phyloP scores from a whole-genome alignment of 176 grass and related monocot species.

The Aegilops speltoides region DNA sequence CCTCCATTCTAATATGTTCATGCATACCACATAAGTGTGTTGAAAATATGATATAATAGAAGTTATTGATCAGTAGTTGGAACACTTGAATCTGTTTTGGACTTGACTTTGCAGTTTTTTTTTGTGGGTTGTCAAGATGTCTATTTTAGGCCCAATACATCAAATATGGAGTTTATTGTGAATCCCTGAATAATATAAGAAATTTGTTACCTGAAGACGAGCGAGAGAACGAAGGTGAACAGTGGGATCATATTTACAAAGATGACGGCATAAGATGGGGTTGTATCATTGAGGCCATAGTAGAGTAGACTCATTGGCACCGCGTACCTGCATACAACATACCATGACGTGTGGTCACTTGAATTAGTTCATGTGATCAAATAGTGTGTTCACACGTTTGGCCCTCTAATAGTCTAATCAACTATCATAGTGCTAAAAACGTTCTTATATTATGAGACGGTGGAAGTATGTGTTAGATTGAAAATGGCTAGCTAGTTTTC shows the following conservation, averaged over 20 bases:
- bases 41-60: neutral
- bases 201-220: conserved; percentile 47
- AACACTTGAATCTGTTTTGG: neutral
- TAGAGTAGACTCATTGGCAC: conserved; percentile 53
- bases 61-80: neutral
- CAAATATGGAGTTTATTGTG: neutral
- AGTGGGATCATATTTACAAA: conserved; percentile 54
- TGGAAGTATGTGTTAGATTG: too few relatives aligned
- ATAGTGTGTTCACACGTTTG: neutral
- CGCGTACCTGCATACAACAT: conserved; percentile 29
- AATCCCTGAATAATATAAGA: neutral
- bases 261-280: conserved; percentile 39
- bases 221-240: conserved; percentile 43
- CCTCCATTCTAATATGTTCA: conserved; percentile 37
- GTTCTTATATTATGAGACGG: too few relatives aligned
- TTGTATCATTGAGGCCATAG: conserved; percentile 53
- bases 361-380: neutral
- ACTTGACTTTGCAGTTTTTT: neutral
- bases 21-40: neutral
- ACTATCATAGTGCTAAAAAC: too few relatives aligned
- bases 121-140: neutral
- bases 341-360: neutral
- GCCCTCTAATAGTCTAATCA: neutral
- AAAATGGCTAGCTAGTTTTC: too few relatives aligned
- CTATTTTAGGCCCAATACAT: neutral